These are phyloP conservation scores for Erodium trifolium DNA, from an alignment of 441 rosid species.

Conservation along the genomic window DNA sequence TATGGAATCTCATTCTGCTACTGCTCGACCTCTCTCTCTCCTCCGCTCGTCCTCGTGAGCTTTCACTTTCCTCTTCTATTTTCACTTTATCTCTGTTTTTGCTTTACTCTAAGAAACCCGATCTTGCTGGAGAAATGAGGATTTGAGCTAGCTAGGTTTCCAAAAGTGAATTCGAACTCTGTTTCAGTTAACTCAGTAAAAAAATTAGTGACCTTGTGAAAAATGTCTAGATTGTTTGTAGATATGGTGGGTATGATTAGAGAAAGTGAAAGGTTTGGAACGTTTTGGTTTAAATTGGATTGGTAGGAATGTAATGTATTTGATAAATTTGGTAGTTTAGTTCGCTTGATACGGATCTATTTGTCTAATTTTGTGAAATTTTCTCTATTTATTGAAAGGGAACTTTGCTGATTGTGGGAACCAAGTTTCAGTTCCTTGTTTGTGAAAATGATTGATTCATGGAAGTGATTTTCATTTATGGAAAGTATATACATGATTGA, in stretches of 20 bases:
- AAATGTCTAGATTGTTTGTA: not conserved
- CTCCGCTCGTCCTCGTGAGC: constrained; percentile 6
- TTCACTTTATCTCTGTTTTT: not conserved
- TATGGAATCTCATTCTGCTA: not conserved
- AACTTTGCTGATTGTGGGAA: not conserved
- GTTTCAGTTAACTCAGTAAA: not conserved
- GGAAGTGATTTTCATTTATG: not conserved
- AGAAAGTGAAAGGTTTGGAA: not conserved
- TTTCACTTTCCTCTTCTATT: not conserved
- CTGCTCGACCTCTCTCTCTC: not conserved
- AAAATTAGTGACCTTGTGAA: not conserved
- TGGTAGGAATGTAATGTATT: not conserved
- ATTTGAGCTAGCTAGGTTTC: constrained; percentile 2
- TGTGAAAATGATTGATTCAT: not conserved
- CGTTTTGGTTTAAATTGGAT: too few species aligned
- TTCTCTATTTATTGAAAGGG: not conserved
- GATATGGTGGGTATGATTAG: not conserved
- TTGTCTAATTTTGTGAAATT: not conserved
- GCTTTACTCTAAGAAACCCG: not conserved
- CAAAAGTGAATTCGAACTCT: not conserved
- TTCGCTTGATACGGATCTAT: not conserved
- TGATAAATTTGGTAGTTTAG: not conserved
- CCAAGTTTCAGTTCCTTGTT: not conserved
- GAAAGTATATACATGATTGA: not conserved
- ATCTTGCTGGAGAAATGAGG: not conserved